Evolutionary conservation across 169 alveolate species (phyloP).

Genomic region (Amoebophrya sp.): DNA sequence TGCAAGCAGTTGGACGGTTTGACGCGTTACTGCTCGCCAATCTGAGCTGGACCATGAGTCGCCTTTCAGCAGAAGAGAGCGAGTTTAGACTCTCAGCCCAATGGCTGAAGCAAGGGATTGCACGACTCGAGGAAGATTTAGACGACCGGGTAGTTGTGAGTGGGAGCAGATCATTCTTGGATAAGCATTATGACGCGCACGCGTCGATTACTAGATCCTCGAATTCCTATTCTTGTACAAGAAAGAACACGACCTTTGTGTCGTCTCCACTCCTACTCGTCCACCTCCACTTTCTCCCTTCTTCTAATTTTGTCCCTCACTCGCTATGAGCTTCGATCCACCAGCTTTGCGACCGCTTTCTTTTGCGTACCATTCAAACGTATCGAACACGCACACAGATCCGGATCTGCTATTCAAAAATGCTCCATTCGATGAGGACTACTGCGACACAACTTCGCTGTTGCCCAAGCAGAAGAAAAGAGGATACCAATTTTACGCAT

Average conservation of each 20-base stretch:
- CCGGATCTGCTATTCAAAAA: background rate
- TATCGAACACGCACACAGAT: background rate
- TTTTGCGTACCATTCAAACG: background rate
- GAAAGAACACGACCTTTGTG: no score
- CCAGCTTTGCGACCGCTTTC: background rate
- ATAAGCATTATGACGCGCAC: no score
- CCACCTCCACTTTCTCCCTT: no score
- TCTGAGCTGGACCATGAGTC: background rate
- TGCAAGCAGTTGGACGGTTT: background rate
- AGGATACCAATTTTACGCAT: background rate
- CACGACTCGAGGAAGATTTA: background rate
- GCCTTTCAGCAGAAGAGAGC: background rate
- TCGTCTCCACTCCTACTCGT: no score
- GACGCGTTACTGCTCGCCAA: background rate
- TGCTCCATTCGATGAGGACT: background rate
- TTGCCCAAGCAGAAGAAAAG: background rate
- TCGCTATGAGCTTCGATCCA: background rate
- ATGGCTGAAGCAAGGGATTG: background rate
- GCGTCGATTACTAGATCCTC: no score
- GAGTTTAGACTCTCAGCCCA: background rate
- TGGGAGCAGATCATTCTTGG: background rate
- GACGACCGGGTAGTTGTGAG: background rate
- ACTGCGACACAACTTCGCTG: background rate
- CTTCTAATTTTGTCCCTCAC: no score
- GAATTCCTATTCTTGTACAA: no score